Evolutionary conservation across 2,329 filamentous ascomycete genomes (phyloP).

Genomic region (Ophiostoma populinum): DNA sequence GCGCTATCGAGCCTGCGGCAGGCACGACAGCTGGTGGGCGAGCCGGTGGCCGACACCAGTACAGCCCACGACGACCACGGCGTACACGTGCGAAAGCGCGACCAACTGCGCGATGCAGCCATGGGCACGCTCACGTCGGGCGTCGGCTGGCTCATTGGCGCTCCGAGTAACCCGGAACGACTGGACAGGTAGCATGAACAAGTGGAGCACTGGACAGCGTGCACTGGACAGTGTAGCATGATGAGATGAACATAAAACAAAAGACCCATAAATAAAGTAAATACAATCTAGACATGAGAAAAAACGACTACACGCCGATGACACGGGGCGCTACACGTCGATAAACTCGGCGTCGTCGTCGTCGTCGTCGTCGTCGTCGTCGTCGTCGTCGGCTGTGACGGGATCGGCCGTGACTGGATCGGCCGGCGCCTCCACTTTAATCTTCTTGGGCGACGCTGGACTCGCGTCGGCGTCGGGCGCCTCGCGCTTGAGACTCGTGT

Average conservation of each 20-base stretch:
- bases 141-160: slow-evolving; percentile 50
- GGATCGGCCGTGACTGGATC: too few relatives aligned
- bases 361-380: slow-evolving; percentile 31
- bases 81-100: slow-evolving; percentile 43
- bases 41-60: slow-evolving; percentile 15
- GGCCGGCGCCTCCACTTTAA: slow-evolving; percentile 43
- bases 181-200: too few relatives aligned
- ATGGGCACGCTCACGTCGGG: slow-evolving; percentile 50
- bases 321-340: slow-evolving; percentile 26
- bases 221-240: too few relatives aligned
- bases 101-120: slow-evolving; percentile 49
- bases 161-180: too few relatives aligned
- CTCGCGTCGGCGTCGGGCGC: slow-evolving; percentile 8
- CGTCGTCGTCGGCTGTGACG: slow-evolving; percentile 14
- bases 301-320: too few relatives aligned
- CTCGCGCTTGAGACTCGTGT: slow-evolving; percentile 19
- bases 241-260: too few relatives aligned
- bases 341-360: slow-evolving; percentile 41
- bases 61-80: slow-evolving; percentile 4
- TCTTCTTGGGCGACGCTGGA: slow-evolving; percentile 33
- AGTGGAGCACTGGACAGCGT: too few relatives aligned
- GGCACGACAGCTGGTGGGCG: slow-evolving; percentile 16
- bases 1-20: slow-evolving; percentile 35
- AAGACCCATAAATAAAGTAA: neutral
- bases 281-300: neutral